phyloP scores from a whole-genome alignment of 164 flowering plant species.

The Protea cynaroides region DNA sequence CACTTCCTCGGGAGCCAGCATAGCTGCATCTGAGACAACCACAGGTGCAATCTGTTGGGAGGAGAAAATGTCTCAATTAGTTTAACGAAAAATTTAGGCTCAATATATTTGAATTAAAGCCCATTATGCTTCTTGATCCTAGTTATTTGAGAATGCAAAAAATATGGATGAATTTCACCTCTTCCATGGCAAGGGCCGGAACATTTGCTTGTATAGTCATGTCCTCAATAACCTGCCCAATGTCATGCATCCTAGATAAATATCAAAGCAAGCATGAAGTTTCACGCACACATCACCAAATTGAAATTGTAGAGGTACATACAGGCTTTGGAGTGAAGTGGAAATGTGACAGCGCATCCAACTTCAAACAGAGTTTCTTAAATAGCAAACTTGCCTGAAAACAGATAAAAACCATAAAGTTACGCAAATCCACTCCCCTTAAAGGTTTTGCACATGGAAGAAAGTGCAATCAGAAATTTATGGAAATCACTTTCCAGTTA shows the following conservation, averaged over 20 bases:
- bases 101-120: neutral
- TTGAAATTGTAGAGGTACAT: conserved; percentile 17
- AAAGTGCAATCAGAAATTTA: no score
- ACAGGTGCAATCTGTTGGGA: conserved; percentile 68
- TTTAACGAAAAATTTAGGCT: neutral
- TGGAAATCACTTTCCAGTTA: no score
- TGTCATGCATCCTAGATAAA: conserved; percentile 4
- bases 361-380: conserved; percentile 69
- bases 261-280: conserved; percentile 1
- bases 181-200: conserved; percentile 98
- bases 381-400: conserved; percentile 65
- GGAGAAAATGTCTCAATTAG: conserved; percentile 9
- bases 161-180: conserved; percentile 37
- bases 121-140: neutral
- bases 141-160: neutral
- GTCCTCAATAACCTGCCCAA: conserved; percentile 81
- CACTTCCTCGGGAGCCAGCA: conserved; percentile 98
- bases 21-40: conserved; percentile 94
- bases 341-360: conserved; percentile 96
- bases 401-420: conserved; percentile 9
- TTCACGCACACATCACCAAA: neutral
- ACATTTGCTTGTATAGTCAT: conserved; percentile 83
- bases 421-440: conserved; percentile 2
- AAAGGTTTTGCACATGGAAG: neutral
- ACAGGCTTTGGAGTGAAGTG: conserved; percentile 97